These are phyloP conservation scores for Hemileia vastatrix DNA, from an alignment of 1,284 basidiomycete genomes.

Conservation along the genomic window DNA sequence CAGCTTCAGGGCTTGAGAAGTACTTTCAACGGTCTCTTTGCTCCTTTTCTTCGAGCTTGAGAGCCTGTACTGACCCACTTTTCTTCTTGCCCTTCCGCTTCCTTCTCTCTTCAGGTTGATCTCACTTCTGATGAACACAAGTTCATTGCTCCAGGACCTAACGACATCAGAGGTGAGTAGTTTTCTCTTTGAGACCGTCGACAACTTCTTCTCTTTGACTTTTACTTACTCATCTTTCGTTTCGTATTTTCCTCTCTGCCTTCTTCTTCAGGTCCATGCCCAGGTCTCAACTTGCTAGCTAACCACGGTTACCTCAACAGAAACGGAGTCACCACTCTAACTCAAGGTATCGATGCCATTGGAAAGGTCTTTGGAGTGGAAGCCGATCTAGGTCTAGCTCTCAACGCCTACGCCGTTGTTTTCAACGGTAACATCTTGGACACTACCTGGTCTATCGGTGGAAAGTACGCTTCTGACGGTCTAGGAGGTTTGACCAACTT, in stretches of 20 bases:
- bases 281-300: conserved; percentile 31
- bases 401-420: conserved; percentile 32
- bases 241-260: background rate
- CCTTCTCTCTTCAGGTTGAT: too few species aligned
- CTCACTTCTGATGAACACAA: too few species aligned
- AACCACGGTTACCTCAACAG: conserved; percentile 35
- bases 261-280: conserved; percentile 31
- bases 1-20: background rate
- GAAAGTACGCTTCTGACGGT: conserved; percentile 25
- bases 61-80: too few species aligned
- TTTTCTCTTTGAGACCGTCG: too few species aligned
- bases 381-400: conserved; percentile 26
- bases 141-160: too few species aligned
- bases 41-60: too few species aligned
- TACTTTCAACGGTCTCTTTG: too few species aligned
- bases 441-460: conserved; percentile 32
- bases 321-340: conserved; percentile 29
- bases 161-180: too few species aligned
- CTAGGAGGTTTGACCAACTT: conserved; percentile 28
- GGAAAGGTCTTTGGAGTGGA: conserved; percentile 30
- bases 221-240: background rate
- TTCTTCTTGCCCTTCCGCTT: background rate
- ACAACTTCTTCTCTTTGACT: too few species aligned
- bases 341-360: conserved; percentile 32
- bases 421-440: conserved; percentile 36